These are phyloP conservation scores for Brettanomyces nanus DNA, from an alignment of 805 yeast genomes.

Conservation along the genomic window DNA sequence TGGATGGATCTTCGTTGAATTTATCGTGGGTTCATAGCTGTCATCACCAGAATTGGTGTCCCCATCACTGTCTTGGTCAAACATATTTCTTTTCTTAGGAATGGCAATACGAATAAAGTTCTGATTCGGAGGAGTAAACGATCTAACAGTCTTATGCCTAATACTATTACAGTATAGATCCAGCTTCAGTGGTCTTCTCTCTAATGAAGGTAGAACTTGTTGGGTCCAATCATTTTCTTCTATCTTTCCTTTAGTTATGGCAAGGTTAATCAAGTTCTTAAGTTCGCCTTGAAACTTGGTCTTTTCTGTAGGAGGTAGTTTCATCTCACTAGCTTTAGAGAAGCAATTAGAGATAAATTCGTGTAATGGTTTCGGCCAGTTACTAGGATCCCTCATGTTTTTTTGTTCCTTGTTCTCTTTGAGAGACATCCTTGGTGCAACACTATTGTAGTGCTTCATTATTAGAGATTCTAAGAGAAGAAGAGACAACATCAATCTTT, in stretches of 20 bases:
- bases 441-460: background rate
- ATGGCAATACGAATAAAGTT: background rate
- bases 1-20: background rate
- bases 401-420: slow-evolving; percentile 1
- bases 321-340: slow-evolving; percentile 28
- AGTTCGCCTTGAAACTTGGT: slow-evolving; percentile 40
- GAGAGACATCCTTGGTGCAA: background rate
- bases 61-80: background rate
- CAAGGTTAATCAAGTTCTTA: slow-evolving; percentile 39
- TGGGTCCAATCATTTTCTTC: slow-evolving; percentile 46
- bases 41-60: too few species aligned
- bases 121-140: background rate
- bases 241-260: slow-evolving; percentile 35
- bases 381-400: slow-evolving; percentile 22
- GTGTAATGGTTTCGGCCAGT: slow-evolving; percentile 52
- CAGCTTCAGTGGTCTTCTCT: slow-evolving; percentile 6
- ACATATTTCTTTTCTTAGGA: background rate
- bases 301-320: slow-evolving; percentile 25
- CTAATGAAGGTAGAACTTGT: slow-evolving; percentile 41
- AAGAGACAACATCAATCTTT: too few species aligned
- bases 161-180: slow-evolving; percentile 14
- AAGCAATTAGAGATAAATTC: slow-evolving; percentile 43
- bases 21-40: too few species aligned
- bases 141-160: background rate
- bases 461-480: too few species aligned